Evolutionary conservation across 495 filamentous ascomycete genomes (phyloP).

Genomic region (Mycothermus thermophilus): DNA sequence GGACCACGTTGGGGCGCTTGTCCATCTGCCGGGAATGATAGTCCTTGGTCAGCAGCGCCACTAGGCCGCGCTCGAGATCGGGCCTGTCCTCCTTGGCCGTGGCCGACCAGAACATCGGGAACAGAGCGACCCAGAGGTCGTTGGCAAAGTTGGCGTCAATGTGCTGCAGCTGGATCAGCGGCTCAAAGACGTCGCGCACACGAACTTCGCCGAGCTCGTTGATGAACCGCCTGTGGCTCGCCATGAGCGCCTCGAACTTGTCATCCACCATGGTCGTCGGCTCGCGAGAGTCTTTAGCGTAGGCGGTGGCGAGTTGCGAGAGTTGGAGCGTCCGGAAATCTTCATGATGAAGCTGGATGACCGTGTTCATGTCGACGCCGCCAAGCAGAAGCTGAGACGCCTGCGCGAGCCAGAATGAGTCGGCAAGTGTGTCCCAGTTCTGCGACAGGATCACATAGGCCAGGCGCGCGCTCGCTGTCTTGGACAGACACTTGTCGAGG

Average conservation of each 20-base stretch:
- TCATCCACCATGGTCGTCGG: conserved; percentile 62
- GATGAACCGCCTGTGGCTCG: conserved; percentile 66
- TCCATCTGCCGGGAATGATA: conserved; percentile 90
- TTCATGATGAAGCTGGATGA: conserved; percentile 60
- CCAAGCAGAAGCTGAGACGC: conserved; percentile 84
- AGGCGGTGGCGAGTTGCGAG: conserved; percentile 53
- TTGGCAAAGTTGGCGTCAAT: conserved; percentile 66
- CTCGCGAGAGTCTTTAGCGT: conserved; percentile 58
- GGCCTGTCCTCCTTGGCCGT: conserved; percentile 72
- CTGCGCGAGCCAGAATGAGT: conserved; percentile 94
- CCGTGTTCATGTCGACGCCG: conserved; percentile 69
- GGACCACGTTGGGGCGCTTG: conserved; percentile 85
- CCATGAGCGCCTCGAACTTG: conserved; percentile 66
- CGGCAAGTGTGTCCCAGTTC: conserved; percentile 89
- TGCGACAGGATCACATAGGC: conserved; percentile 83
- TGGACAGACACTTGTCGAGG: conserved; percentile 81
- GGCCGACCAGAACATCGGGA: conserved; percentile 87
- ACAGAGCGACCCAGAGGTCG: conserved; percentile 78
- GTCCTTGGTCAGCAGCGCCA: conserved; percentile 77
- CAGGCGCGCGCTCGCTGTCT: conserved; percentile 70
- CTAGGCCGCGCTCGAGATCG: conserved; percentile 83
- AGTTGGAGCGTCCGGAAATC: conserved; percentile 68
- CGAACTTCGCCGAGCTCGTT: conserved; percentile 70
- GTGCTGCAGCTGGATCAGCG: conserved; percentile 89
- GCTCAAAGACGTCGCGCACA: conserved; percentile 75